Base-by-base conservation (phyloP, 2,329 filamentous ascomycete genomes). In the Diplodia seriata region DNA sequence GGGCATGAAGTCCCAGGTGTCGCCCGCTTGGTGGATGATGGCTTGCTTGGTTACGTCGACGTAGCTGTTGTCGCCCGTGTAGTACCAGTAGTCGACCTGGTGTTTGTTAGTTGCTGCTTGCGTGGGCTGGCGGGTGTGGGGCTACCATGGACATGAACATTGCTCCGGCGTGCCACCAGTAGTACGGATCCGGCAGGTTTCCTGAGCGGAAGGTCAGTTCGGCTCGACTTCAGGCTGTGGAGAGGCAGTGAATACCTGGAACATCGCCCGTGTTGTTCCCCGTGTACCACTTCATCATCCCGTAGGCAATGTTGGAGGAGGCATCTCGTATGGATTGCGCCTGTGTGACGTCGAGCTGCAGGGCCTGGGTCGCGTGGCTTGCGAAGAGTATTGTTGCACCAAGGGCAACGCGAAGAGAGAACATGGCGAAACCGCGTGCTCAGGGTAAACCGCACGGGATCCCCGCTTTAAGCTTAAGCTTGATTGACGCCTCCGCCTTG, bases 151-250 rank as follows among this genome's bases (percentile, higher is more conserved):
- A 53, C 54, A 67, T 59, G 54, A 55, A 87, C 82, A 94, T 88
- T 68, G 90, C 90, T 65, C 91, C 91, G 11, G 84, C 90, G 79
- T 91, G 90, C 91, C 89, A 93, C 84, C 84, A 87, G 75, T 85
- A 85, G 71, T 85, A 85, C 20, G 85, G 85, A 20, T 78, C 72
- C 26, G 84, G 80, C 64, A 87, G 70, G 69, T 84, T 83, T 50
- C 84, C 85, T 50, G 20, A 3, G 20, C 4, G 8, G 1, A 11
- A 26, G 0, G 4, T 61, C 18, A 61, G 40, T 8, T 20, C 6
- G 20, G 23, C 26, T n/a, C 31, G 6, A 2, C 8, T 12, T 18
- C 40, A 18, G 36, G 18, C 23, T 20, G 6, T 2, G 31, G 5
- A 3, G 31, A 33, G n/a, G 80, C 76, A 78, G 56, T 80, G 69